Conservation (phyloP, 176 grass and related monocot genomes). For the Cenchrus purpureus region DNA sequence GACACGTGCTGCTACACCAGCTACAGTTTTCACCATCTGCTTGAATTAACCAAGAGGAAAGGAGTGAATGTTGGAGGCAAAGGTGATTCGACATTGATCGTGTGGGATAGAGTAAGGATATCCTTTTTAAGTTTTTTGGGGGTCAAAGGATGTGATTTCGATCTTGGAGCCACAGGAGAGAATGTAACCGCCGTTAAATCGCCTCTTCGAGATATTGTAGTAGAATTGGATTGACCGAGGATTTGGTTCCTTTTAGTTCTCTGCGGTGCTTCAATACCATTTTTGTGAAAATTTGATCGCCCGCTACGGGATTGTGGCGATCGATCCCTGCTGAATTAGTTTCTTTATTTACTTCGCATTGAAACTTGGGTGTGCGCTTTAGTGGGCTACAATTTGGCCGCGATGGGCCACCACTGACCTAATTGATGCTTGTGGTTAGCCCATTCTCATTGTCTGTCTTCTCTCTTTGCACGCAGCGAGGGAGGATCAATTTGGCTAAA, state of each 20-base stretch:
- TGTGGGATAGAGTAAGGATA: not conserved
- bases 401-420: not conserved
- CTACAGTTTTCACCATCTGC: not conserved
- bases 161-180: not conserved
- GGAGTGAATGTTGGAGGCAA: not conserved
- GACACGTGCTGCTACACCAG: not conserved
- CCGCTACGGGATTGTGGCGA: not conserved
- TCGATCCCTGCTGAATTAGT: not conserved
- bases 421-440: not conserved
- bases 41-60: not conserved
- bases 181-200: not conserved
- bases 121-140: not conserved
- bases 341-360: not conserved
- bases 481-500: too few species aligned
- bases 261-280: not conserved
- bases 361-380: too few species aligned
- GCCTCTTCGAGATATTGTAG: not conserved
- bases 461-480: too few species aligned
- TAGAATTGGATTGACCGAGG: not conserved
- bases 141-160: not conserved
- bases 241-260: not conserved
- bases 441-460: not conserved
- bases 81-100: not conserved
- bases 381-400: not conserved
- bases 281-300: not conserved